Evolutionary conservation across 129 eudicot species (phyloP).

Genomic region (Flaveria robusta): DNA sequence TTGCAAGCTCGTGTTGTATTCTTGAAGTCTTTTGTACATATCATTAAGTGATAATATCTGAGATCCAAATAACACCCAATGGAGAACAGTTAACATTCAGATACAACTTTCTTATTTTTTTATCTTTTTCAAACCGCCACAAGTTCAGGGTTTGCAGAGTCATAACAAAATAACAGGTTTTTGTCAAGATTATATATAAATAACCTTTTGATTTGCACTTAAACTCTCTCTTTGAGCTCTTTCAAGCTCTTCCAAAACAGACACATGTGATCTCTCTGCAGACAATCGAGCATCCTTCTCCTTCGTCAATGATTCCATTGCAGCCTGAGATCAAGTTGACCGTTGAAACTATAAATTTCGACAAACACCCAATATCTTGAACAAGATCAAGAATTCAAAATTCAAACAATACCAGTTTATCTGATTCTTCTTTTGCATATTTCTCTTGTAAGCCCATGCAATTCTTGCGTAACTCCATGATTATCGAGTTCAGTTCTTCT

Average conservation of each 20-base stretch:
- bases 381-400: not conserved
- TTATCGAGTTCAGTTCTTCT: constrained; percentile 80
- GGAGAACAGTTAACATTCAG: not conserved
- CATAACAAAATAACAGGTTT: not conserved
- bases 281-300: constrained; percentile 75
- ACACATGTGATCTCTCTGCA: constrained; percentile 64
- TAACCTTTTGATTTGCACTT: constrained; percentile 71
- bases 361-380: not conserved
- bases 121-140: not conserved
- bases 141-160: not conserved
- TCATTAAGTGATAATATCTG: constrained; percentile 76
- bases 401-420: constrained; percentile 57
- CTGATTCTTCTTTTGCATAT: constrained; percentile 65
- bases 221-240: constrained; percentile 71
- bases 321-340: constrained; percentile 50
- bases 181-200: not conserved
- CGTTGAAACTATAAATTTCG: not conserved
- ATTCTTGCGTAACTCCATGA: constrained; percentile 74
- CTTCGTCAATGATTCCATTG: constrained; percentile 59
- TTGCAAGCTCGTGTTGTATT: constrained; percentile 89
- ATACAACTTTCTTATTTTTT: not conserved
- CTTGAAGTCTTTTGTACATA: constrained; percentile 81
- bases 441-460: constrained; percentile 59
- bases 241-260: constrained; percentile 67
- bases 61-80: constrained; percentile 15